Base-by-base conservation (phyloP, 352 stramenopile genomes). In the Phytopythium litorale region DNA sequence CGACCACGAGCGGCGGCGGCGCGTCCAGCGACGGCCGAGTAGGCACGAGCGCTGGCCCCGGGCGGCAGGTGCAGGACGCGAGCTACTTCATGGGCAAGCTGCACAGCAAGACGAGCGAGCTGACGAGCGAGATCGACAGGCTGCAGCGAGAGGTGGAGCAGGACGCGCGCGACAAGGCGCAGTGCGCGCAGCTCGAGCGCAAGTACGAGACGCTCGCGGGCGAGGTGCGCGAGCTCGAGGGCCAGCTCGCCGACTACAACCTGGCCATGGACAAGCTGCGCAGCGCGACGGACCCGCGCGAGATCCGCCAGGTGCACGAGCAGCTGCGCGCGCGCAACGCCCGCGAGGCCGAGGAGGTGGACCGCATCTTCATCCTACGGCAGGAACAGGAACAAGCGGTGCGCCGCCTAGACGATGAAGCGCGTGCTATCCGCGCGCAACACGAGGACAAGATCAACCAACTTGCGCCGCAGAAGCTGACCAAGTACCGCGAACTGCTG, bases 201-300 rank as follows among this genome's bases (percentile, higher is more conserved):
- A 89, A 89, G 62, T 92, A 92, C 66, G 80, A 92, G 77, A 73
- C 70, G 42, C 70, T 92, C 46, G 78, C 78, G 7, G 53, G 73
- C 46, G 72, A 89, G 56, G 88, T 96, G 48, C 81, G 91, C 28
- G 76, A 89, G 46, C 62, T 97, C n/a, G 90, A 98, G 70, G 92
- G 92, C 3, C 90, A 93, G 49, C 72, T 98, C 19, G 91, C 91
- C 0, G 92, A 98, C 72, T 97, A 98, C 65, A 98, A 98, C 67
- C 73, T 98, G 25, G 92, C 92, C 23, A 96, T 97, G 80, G 91
- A 97, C 67, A 98, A 98, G 70, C 71, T 91, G 38, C 73, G 80
- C 32, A 92, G 82, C 40, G 73, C 71, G 16, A 92, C 82, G 15
- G 78, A 92, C 46, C 82, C 82, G 1, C 66, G 64, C 1, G 79